These are phyloP conservation scores for Paspalum vaginatum DNA, from an alignment of 176 grass and related monocot species.

Conservation along the genomic window DNA sequence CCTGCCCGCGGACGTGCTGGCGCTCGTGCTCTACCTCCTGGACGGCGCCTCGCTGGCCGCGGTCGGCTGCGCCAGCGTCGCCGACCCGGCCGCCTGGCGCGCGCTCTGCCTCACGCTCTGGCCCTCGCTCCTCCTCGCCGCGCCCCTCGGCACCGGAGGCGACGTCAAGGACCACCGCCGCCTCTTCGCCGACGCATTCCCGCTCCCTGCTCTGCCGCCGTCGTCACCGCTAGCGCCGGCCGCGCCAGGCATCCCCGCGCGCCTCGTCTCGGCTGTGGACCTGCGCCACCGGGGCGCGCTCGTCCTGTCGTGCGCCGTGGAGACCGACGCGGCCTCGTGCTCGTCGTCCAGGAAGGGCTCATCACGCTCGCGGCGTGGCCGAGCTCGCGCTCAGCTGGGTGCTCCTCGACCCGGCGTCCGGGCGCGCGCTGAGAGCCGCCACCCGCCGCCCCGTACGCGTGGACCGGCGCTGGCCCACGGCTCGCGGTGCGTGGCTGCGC, in stretches of 20 bases:
- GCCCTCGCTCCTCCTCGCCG: slow-evolving; percentile 56
- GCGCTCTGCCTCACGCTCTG: slow-evolving; percentile 65
- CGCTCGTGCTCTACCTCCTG: slow-evolving; percentile 49
- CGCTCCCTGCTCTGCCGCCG: slow-evolving; percentile 38
- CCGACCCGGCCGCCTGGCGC: slow-evolving; percentile 50
- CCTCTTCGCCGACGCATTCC: slow-evolving; percentile 81
- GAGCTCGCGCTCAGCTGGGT: slow-evolving; percentile 82
- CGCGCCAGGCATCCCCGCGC: neutral
- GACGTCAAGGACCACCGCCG: neutral
- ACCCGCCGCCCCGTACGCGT: slow-evolving; percentile 59
- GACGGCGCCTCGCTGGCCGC: slow-evolving; percentile 66
- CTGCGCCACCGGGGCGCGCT: slow-evolving; percentile 50
- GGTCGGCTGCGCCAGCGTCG: slow-evolving; percentile 43
- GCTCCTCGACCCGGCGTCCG: slow-evolving; percentile 48
- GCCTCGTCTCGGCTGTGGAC: slow-evolving; percentile 85
- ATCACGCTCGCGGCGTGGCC: neutral
- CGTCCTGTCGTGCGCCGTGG: slow-evolving; percentile 68
- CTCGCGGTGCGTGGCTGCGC: no score
- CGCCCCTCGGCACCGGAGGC: neutral
- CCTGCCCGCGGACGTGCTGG: slow-evolving; percentile 64
- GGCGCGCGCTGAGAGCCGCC: slow-evolving; percentile 53
- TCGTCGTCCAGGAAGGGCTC: slow-evolving; percentile 57
- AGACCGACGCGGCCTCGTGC: slow-evolving; percentile 63
- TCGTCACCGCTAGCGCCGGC: neutral
- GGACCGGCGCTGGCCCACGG: slow-evolving; percentile 62